phyloP scores from a whole-genome alignment of 768 basidiomycete species.

The Hortiboletus flavorubellus region DNA sequence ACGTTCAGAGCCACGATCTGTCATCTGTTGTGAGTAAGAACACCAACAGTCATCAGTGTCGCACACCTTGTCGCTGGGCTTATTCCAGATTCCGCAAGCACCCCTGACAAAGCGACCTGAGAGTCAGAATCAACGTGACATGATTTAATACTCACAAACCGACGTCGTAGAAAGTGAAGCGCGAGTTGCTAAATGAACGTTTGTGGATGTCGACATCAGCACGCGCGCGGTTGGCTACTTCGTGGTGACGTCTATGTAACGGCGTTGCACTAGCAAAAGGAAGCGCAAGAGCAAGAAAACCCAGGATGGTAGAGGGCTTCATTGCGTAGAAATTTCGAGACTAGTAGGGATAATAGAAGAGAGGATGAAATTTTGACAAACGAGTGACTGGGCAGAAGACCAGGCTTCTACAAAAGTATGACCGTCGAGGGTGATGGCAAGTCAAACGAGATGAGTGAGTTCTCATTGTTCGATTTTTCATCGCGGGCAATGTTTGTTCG shows the following conservation, averaged over 20 bases:
- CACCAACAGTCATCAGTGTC: background rate
- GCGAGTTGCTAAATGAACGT: constrained; percentile 34
- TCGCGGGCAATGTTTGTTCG: constrained; percentile 13
- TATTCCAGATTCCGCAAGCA: constrained; percentile 48
- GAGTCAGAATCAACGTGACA: background rate
- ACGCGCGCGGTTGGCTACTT: constrained; percentile 44
- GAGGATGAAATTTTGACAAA: constrained; percentile 9
- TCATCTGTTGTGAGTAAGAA: background rate
- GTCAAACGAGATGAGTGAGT: background rate
- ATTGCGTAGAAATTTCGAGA: constrained; percentile 9
- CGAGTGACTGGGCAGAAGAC: constrained; percentile 21
- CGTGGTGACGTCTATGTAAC: constrained; percentile 38
- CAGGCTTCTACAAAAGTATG: constrained; percentile 2
- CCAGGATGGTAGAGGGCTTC: constrained; percentile 30
- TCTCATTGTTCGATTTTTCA: background rate
- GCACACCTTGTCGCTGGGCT: constrained; percentile 28
- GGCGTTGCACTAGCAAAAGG: constrained; percentile 32
- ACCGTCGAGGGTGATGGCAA: constrained; percentile 2
- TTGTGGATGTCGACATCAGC: constrained; percentile 35
- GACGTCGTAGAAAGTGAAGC: constrained; percentile 53
- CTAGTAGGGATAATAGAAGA: background rate
- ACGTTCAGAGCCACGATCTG: constrained; percentile 30
- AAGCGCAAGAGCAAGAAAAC: constrained; percentile 34
- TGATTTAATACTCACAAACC: constrained; percentile 39
- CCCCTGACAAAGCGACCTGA: constrained; percentile 36